phyloP scores from a whole-genome alignment of 805 yeast species.

The Pichia rugopelliculosa region DNA sequence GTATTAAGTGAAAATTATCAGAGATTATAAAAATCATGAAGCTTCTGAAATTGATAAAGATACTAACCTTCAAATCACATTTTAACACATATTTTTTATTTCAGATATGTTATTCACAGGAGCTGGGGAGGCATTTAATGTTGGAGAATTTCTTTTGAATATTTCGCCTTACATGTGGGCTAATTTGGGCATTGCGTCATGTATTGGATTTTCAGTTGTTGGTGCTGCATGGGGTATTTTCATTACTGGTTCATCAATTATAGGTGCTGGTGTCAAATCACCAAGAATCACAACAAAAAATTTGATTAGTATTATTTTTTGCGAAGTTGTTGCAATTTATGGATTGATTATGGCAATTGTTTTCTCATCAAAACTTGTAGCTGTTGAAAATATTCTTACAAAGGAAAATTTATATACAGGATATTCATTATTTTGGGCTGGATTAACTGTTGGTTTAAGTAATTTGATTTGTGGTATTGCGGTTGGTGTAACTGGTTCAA shows the following conservation, averaged over 20 bases:
- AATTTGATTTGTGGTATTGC: conserved; percentile 95
- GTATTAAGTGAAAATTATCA: background rate
- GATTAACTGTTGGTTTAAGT: conserved; percentile 87
- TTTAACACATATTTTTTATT: background rate
- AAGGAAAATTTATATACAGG: conserved; percentile 90
- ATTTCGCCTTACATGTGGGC: conserved; percentile 99
- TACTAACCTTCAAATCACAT: too few species aligned
- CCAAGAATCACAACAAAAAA: conserved; percentile 97
- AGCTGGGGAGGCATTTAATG: conserved; percentile 84
- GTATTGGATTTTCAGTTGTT: conserved; percentile 90
- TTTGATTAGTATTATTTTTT: conserved; percentile 91
- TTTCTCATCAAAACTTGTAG: conserved; percentile 77
- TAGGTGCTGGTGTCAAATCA: conserved; percentile 97
- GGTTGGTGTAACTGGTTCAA: conserved; percentile 95
- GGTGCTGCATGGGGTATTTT: conserved; percentile 99
- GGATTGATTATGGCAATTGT: conserved; percentile 98
- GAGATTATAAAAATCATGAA: background rate
- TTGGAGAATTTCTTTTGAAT: conserved; percentile 77
- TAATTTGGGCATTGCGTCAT: conserved; percentile 74
- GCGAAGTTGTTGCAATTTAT: conserved; percentile 98
- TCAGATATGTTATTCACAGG: conserved; percentile 73
- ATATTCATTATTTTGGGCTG: conserved; percentile 95
- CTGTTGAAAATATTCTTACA: conserved; percentile 63
- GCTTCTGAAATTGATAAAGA: background rate
- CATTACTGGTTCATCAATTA: conserved; percentile 85